Evolutionary conservation across 164 flowering plant genomes (phyloP).

Genomic region (Tetrastigma voinierianum): DNA sequence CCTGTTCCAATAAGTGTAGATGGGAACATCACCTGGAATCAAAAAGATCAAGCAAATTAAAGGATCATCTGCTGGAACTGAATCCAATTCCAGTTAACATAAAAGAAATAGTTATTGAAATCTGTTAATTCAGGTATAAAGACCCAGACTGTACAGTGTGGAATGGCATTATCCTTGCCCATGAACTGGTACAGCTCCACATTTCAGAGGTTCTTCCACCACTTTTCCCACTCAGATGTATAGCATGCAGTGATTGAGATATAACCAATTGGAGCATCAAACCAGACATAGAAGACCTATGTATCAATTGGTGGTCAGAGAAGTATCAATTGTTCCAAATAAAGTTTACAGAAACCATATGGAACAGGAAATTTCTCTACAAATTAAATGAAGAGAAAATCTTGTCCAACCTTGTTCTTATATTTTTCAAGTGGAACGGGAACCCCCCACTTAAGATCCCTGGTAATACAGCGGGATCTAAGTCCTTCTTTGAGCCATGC

Average conservation of each 20-base stretch:
- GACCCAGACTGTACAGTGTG: conserved; percentile 68
- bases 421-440: conserved; percentile 91
- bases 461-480: conserved; percentile 76
- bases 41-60: neutral
- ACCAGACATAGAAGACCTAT: conserved; percentile 98
- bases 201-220: conserved; percentile 97
- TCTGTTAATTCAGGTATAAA: too few species aligned
- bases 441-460: conserved; percentile 99
- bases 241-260: conserved; percentile 85
- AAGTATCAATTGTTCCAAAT: neutral
- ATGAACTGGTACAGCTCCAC: conserved; percentile 95
- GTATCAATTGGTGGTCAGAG: neutral
- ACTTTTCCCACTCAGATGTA: conserved; percentile 90
- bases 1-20: conserved; percentile 86
- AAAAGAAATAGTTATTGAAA: too few species aligned
- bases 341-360: neutral
- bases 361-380: neutral
- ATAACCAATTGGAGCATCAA: conserved; percentile 97
- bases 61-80: too few species aligned
- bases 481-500: conserved; percentile 94
- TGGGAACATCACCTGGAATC: conserved; percentile 86
- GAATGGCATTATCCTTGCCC: conserved; percentile 98
- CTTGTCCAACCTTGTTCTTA: conserved; percentile 65
- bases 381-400: too few species aligned
- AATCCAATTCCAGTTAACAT: too few species aligned